These are phyloP conservation scores for Naematelia aurantialba DNA, from an alignment of 768 basidiomycete genomes.

Conservation along the genomic window DNA sequence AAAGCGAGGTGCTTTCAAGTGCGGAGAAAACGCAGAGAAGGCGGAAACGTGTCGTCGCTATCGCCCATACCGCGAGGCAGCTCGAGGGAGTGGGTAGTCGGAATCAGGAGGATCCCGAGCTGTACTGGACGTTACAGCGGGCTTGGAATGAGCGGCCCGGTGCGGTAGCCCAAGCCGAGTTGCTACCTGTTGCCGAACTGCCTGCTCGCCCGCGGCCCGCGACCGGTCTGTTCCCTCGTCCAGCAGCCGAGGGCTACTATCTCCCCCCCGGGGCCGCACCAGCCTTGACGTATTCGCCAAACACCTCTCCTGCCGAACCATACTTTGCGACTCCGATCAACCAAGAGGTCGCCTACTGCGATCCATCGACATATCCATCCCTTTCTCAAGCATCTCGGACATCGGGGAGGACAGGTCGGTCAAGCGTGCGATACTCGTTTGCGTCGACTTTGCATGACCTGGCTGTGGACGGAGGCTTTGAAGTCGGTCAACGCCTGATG, in stretches of 20 bases:
- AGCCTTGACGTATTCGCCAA: neutral
- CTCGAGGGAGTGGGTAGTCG: conserved; percentile 36
- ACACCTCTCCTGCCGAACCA: neutral
- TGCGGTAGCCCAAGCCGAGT: neutral
- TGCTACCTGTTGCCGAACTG: neutral
- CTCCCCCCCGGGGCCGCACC: conserved; percentile 4
- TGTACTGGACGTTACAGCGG: conserved; percentile 27
- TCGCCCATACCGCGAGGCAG: conserved; percentile 40
- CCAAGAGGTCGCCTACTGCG: neutral
- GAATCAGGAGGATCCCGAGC: conserved; percentile 35
- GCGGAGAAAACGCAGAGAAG: conserved; percentile 20
- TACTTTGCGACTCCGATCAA: neutral
- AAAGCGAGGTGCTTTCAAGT: conserved; percentile 11
- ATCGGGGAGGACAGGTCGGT: neutral
- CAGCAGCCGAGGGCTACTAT: neutral
- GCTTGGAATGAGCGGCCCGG: conserved; percentile 35
- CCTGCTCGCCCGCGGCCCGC: neutral
- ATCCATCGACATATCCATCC: neutral
- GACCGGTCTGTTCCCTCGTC: conserved; percentile 6
- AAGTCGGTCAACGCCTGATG: conserved; percentile 22
- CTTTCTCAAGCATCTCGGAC: neutral
- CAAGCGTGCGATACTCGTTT: conserved; percentile 21
- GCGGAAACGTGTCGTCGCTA: conserved; percentile 33
- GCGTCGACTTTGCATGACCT: conserved; percentile 36
- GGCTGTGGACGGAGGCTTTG: conserved; percentile 20